Base-by-base conservation (phyloP, 768 basidiomycete genomes). In the Russula virescens region DNA sequence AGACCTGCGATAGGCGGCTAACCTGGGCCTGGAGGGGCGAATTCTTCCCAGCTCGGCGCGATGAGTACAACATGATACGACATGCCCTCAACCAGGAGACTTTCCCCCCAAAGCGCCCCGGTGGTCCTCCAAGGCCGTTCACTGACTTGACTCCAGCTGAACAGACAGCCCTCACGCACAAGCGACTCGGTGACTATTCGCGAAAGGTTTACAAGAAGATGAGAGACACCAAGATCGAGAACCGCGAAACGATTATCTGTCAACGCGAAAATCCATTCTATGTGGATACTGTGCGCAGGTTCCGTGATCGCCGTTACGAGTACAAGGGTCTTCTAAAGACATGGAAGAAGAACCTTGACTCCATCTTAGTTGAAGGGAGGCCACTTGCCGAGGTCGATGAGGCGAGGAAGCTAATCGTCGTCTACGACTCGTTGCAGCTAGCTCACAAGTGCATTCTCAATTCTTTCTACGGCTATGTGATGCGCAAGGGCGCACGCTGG, bases 381-480 rank as follows among this genome's bases (percentile, higher is more conserved):
- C 83, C 87, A 3, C 79, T 98, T 28, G 82, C 88, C 8, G 94
- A 98, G 70, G 82, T 97, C 43, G 91, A 95, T 65, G 97, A 99
- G 74, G 96, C 97, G 43, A 98, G 90, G 80, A 97, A 96, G 80
- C 94, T 99, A 91, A 91, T 98, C 68, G 96, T 99, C 25, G 75
- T 99, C 11, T 99, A 98, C 76, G 97, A 98, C 73, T 98, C 97
- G 5, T 82, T 99, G 38, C 97, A 99, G 73, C 87, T 99, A 28
- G 97, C 97, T 4, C 97, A 99, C 82, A 99, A 99, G 78, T 98
- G 95, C 71, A 99, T 99, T 72, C 84, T 99, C 67, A 99, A 99
- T 79, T 98, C 97, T 3, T 99, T 99, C 81, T 99, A 99, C 72
- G 97, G 97, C 40, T 99, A 99, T 69, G 96, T 99, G 72, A 98